Evolutionary conservation across 2,329 filamentous ascomycete genomes (phyloP), one percentile per base, ranked within the genome.

Genomic region (Nemania sp.): DNA sequence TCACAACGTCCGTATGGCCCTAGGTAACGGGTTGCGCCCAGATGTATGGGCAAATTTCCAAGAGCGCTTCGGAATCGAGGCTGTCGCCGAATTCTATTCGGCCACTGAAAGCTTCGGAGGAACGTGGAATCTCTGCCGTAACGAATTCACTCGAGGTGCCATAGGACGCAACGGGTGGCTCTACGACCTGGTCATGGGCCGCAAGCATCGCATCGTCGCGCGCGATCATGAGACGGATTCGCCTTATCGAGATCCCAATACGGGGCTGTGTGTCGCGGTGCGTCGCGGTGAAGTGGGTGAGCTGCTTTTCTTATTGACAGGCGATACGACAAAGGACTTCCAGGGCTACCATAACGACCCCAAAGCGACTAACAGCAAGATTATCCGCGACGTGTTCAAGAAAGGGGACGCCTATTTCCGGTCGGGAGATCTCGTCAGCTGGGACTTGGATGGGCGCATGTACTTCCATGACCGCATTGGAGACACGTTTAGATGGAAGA

Each of bases 41-140:
- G 93, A 97, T 74, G 88, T 97, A 38, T 97, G 94, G 94, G 89
- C 92, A 69, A 84, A 82, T 7, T 96, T 97, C 83, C 93, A 94
- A 78, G 86, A 92, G 27, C 90, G 94, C 20, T 97, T 96, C 75
- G 90, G 88, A 24, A 87, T 97, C 65, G 87, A 89, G 35, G 87
- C 87, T 1, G 88, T 95, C 66, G 90, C 87, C 68, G 93, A 97
- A 76, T 94, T 97, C 79, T 97, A 96, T 79, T 91, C 90, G 13
- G 86, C 92, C 0, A 94, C 92, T 0, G 92, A 95, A 79, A 92
- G 90, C 3, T 86, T 88, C 0, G 83, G 88, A 2, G 92, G 86
- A 0, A 86, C 87, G 0, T 94, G 90, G 85, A 97, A 97, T 77
- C 78, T 90, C 56, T 90, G 88, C 63, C 85, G 87, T 11, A 97